Evolutionary conservation across 768 basidiomycete genomes (phyloP), one percentile per base, ranked within the genome.

Genomic region (Rhodosporidiobolus sp.): DNA sequence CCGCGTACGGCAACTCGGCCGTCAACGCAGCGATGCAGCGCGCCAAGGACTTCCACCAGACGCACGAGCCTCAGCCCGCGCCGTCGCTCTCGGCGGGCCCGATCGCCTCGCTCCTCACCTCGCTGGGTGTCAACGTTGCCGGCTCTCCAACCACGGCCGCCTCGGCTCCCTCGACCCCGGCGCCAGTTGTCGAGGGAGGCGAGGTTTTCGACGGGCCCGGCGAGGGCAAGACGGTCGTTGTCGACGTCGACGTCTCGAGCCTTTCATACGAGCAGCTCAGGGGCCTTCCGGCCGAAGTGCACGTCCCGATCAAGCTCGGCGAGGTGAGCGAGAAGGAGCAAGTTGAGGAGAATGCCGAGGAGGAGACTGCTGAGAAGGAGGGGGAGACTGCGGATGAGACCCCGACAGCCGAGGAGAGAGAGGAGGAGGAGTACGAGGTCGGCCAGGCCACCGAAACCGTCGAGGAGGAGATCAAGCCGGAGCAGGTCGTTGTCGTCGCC

Each of bases 191-290:
- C 10, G 14, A 11, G 26, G 14, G 34, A 16, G 46, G 26, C 34
- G 30, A 63, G 35, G 3, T 72, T 20, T 14, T 59, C 50, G 32
- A 58, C 6, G 55, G 34, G 7, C 38, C 55, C 17, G 57, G 50
- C 16, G 38, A 20, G 8, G 61, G 63, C 50, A 62, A 56, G 55
- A 72, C 65, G 38, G 28, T 72, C 62, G n/a, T 52, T 14, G 57
- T 63, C 9, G 66, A 67, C 20, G 55, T 67, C 34, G 71, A 63
- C 50, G 55, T 64, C 22, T 52, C n/a, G 24, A 17, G 8, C n/a
- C 57, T 67, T n/a, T 9, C 30, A 20, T 4, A 0, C 35, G 54
- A 56, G 48, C 38, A 48, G 63, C 28, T 54, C 24, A 12, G 43
- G 16, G n/a, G n/a, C 26, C 52, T 66, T 1, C 57, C 65, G 32